These are phyloP conservation scores for Trypanosoma cruzi DNA, from an alignment of 208 protist species.

Conservation along the genomic window DNA sequence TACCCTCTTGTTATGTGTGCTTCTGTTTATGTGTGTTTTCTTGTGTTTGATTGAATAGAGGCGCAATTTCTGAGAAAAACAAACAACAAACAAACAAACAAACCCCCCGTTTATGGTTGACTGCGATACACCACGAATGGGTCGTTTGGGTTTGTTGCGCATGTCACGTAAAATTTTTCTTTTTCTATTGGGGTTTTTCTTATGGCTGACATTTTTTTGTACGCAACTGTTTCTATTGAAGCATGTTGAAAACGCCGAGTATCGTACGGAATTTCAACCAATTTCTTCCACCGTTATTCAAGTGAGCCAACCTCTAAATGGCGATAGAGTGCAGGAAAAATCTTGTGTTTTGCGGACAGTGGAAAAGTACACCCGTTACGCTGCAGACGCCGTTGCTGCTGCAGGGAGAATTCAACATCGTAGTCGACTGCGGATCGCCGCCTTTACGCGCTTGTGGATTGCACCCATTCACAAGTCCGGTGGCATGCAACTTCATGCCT, in stretches of 20 bases:
- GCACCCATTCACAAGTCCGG: constrained; percentile 31
- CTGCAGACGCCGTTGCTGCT: neutral
- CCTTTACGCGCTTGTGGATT: constrained; percentile 35
- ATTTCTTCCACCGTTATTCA: neutral
- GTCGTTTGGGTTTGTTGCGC: neutral
- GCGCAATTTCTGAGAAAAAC: too few relatives aligned
- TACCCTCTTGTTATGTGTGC: neutral
- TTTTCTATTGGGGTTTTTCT: constrained; percentile 8
- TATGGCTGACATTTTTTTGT: neutral
- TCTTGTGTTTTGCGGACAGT: neutral
- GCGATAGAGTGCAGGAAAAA: neutral
- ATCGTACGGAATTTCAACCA: neutral
- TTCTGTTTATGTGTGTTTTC: neutral
- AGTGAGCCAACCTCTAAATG: neutral
- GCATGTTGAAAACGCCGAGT: neutral
- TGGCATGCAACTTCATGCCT: constrained; percentile 43
- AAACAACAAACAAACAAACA: too few relatives aligned
- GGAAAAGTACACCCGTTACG: constrained; percentile 2
- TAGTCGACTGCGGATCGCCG: constrained; percentile 32
- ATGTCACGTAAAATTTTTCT: neutral
- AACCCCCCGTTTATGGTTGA: too few relatives aligned
- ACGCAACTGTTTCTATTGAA: neutral
- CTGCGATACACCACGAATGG: neutral
- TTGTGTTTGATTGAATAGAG: neutral
- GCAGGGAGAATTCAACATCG: neutral